phyloP scores from a whole-genome alignment of 202 grass and related monocot species.

The Digitaria exilis region DNA sequence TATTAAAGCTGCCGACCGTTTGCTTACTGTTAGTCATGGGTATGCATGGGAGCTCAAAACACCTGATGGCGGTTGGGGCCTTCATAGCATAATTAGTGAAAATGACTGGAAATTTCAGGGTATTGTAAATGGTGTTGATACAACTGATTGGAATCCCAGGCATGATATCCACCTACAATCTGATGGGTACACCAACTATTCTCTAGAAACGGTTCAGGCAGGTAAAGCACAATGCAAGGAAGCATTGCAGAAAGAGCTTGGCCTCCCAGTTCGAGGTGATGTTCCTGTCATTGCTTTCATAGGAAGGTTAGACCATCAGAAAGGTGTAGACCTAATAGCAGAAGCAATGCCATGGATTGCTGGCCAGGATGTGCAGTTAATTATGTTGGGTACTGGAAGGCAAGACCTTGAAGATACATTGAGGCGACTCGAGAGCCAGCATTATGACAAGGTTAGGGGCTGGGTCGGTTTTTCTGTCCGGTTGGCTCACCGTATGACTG shows the following conservation, averaged over 20 bases:
- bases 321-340: constrained; percentile 84
- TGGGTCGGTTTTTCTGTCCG: constrained; percentile 89
- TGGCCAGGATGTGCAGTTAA: constrained; percentile 77
- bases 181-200: constrained; percentile 79
- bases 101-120: constrained; percentile 80
- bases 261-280: constrained; percentile 60
- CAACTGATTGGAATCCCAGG: constrained; percentile 78
- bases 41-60: constrained; percentile 95
- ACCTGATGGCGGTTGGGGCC: constrained; percentile 86
- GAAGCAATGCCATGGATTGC: constrained; percentile 95
- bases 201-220: constrained; percentile 60
- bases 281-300: constrained; percentile 82
- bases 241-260: constrained; percentile 72
- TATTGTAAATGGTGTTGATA: constrained; percentile 86
- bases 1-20: constrained; percentile 75
- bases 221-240: constrained; percentile 81
- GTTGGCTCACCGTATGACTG: constrained; percentile 81
- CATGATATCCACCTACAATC: constrained; percentile 67
- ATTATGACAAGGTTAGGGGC: constrained; percentile 69
- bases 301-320: constrained; percentile 78
- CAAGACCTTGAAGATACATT: constrained; percentile 86
- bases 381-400: constrained; percentile 81
- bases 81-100: constrained; percentile 78
- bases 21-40: constrained; percentile 92
- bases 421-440: constrained; percentile 69